Evolutionary conservation across 2,329 filamentous ascomycete species (phyloP).

Genomic region (Cladosporium oxysporum): DNA sequence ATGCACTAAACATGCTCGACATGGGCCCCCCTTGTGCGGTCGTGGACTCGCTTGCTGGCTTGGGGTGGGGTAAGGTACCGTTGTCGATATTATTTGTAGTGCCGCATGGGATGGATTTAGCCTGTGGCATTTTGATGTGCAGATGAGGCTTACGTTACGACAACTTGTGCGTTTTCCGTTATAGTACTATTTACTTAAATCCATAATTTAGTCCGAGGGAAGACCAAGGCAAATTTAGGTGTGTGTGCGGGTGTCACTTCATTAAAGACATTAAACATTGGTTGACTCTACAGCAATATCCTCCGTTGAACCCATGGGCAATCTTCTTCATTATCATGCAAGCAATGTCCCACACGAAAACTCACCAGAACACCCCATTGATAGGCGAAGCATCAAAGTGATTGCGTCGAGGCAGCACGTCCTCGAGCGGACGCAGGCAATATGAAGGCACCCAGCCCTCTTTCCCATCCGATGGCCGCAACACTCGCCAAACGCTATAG

Average conservation of each 20-base stretch:
- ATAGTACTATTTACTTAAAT: not conserved
- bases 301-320: not conserved
- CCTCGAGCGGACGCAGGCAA: slow-evolving; percentile 6
- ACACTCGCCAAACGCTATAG: not conserved
- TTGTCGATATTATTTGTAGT: not conserved
- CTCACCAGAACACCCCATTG: not conserved
- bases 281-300: not conserved
- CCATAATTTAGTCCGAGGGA: not conserved
- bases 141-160: not conserved
- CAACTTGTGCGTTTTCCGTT: not conserved
- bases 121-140: not conserved
- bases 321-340: not conserved
- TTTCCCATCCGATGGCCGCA: slow-evolving; percentile 2
- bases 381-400: slow-evolving; percentile 8
- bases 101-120: not conserved
- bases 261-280: not conserved
- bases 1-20: not conserved
- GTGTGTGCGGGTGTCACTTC: not conserved
- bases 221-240: not conserved
- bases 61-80: slow-evolving; percentile 1
- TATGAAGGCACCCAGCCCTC: slow-evolving; percentile 9
- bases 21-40: not conserved
- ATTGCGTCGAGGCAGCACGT: not conserved
- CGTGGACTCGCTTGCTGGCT: not conserved
- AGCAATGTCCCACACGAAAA: not conserved